These are phyloP conservation scores for Brettanomyces sp. DNA, from an alignment of 805 yeast genomes.

Conservation along the genomic window DNA sequence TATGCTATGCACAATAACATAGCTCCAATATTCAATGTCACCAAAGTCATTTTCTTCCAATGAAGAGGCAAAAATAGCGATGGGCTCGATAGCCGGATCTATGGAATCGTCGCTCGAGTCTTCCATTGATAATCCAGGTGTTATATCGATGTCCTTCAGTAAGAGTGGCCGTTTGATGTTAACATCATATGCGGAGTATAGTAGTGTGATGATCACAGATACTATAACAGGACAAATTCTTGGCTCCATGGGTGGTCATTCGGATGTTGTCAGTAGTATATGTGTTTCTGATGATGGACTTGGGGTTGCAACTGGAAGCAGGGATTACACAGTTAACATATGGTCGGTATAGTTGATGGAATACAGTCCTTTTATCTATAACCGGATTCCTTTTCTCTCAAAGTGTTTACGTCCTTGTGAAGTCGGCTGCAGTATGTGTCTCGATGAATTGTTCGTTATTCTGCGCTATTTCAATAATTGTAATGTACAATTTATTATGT, in stretches of 20 bases:
- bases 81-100: constrained; percentile 4
- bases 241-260: constrained; percentile 59
- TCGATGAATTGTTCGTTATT: neutral
- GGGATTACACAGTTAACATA: constrained; percentile 66
- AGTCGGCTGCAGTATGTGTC: neutral
- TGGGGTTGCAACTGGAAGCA: constrained; percentile 69
- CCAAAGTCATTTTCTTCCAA: too few species aligned
- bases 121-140: constrained; percentile 54
- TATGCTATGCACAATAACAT: constrained; percentile 1
- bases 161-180: constrained; percentile 66
- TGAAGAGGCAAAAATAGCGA: too few species aligned
- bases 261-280: constrained; percentile 53
- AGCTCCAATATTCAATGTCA: too few species aligned
- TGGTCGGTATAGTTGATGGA: constrained; percentile 36
- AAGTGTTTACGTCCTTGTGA: neutral
- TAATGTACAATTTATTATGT: neutral
- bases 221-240: constrained; percentile 53
- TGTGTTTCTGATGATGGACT: constrained; percentile 64
- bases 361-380: neutral
- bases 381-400: neutral
- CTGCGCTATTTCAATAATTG: neutral
- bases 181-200: constrained; percentile 62
- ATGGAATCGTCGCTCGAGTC: constrained; percentile 16
- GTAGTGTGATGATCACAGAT: constrained; percentile 73
- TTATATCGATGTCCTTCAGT: constrained; percentile 64